phyloP scores from a whole-genome alignment of 2,329 filamentous ascomycete genomes.

The Arthroderma sp. region DNA sequence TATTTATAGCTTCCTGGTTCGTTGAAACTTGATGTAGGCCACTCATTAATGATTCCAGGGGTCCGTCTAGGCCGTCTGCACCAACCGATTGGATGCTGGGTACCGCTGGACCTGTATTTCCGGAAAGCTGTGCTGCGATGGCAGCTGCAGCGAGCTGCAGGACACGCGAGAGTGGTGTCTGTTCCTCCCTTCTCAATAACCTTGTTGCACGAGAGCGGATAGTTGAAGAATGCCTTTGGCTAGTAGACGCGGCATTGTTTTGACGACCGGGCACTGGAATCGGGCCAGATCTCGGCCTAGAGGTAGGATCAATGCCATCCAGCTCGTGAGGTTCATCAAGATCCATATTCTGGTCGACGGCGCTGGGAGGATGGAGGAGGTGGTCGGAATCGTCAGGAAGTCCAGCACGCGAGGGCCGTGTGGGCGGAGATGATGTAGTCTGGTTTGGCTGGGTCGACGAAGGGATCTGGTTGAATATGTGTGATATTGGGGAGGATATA shows the following conservation, averaged over 20 bases:
- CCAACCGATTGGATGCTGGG: conserved; percentile 45
- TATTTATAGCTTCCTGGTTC: conserved; percentile 31
- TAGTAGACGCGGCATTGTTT: conserved; percentile 19
- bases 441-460: conserved; percentile 17
- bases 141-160: conserved; percentile 52
- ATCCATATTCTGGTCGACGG: conserved; percentile 32
- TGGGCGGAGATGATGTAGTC: conserved; percentile 19
- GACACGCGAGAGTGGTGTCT: conserved; percentile 50
- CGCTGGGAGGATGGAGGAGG: conserved; percentile 26
- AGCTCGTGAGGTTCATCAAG: conserved; percentile 32
- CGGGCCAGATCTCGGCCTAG: conserved; percentile 16
- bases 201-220: conserved; percentile 40
- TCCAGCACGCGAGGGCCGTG: conserved; percentile 21
- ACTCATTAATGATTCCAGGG: conserved; percentile 51
- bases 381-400: conserved; percentile 25
- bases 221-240: conserved; percentile 18
- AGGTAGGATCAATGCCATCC: conserved; percentile 32
- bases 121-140: conserved; percentile 53
- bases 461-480: conserved; percentile 32
- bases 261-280: neutral
- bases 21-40: conserved; percentile 52
- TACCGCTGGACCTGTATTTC: conserved; percentile 44
- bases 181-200: conserved; percentile 45
- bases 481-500: conserved; percentile 32
- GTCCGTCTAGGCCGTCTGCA: conserved; percentile 47